Conservation (phyloP, 176 grass and related monocot genomes). For the Carex pumila region DNA sequence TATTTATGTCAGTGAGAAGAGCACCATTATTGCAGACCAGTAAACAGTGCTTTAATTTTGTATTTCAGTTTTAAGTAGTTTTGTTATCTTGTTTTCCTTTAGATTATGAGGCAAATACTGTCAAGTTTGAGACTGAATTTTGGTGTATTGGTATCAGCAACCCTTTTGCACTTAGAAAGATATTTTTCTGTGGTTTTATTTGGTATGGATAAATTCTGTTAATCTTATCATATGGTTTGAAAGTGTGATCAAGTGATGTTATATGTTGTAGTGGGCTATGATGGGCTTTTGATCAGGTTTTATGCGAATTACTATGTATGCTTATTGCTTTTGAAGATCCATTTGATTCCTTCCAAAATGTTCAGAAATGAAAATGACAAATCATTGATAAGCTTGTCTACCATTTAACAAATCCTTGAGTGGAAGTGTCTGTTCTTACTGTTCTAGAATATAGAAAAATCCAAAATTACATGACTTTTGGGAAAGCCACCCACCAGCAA, state of each 20-base stretch:
- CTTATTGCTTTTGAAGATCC: not conserved
- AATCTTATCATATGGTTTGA: not conserved
- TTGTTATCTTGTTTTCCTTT: not conserved
- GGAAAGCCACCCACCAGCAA: not conserved
- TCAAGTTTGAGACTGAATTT: not conserved
- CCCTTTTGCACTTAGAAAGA: conserved; percentile 24
- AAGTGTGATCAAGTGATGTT: not conserved
- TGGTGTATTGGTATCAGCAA: conserved; percentile 2
- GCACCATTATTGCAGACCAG: conserved; percentile 39
- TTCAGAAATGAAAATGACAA: not conserved
- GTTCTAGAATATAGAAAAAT: not conserved
- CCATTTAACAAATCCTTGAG: not conserved
- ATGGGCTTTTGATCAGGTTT: not conserved
- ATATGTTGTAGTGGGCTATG: not conserved
- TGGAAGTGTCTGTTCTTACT: not conserved
- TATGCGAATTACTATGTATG: not conserved
- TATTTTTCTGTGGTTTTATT: not conserved
- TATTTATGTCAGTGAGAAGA: conserved; percentile 71
- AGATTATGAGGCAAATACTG: conserved; percentile 14
- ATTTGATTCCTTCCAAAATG: not conserved
- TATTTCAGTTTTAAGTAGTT: not conserved
- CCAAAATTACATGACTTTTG: not conserved
- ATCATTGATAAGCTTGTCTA: not conserved
- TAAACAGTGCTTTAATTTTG: conserved; percentile 25
- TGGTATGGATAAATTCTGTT: conserved; percentile 10